Evolutionary conservation across 345 rosid species (phyloP), one percentile per base, ranked within the genome.

Genomic region (Rhodomyrtus tomentosa): DNA sequence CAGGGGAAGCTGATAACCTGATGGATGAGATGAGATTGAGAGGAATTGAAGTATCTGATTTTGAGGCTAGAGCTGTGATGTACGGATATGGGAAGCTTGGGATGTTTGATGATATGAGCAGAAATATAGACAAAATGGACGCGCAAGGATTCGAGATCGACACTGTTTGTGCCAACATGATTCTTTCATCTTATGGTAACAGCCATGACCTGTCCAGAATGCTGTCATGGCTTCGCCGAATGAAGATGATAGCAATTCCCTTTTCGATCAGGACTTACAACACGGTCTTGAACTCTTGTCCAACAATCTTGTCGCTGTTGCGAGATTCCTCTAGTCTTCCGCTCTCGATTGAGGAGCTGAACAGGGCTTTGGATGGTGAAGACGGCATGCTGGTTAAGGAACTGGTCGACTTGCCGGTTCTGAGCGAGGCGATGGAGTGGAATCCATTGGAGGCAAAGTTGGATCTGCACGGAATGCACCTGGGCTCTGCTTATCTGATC

Each of bases 381-480:
- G 98, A 95, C 88, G 90, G 82, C 80, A 38, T 84, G 85, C 24
- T 94, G 90, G 93, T 95, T 38, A 38, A 73, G 10, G 92, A 89
- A 84, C 85, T 96, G 94, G 88, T 87, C 76, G 87, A 32, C 59
- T 93, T 92, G 5, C 86, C 89, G 1, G 95, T 94, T 50, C 81
- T 96, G 88, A 85, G 88, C 29, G 92, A 91, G 68, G 91, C 91
- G 2, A 90, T 91, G 87, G 90, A 87, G 85, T 93, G 96, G 96
- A 85, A 82, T 81, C 81, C 85, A 5, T 85, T 55, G 29, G 97
- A 94, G 55, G 90, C 86, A 22, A 95, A 95, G 90, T 55, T 96
- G 92, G 98, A 96, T 85, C 90, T 96, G 85, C 99, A 96, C 86
- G 97, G 98, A 50, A 92, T 94, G 97, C 96, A 95, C 86, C 86